Base-by-base conservation (phyloP, 2,329 filamentous ascomycete species). In the Pezizomycotina sp. region DNA sequence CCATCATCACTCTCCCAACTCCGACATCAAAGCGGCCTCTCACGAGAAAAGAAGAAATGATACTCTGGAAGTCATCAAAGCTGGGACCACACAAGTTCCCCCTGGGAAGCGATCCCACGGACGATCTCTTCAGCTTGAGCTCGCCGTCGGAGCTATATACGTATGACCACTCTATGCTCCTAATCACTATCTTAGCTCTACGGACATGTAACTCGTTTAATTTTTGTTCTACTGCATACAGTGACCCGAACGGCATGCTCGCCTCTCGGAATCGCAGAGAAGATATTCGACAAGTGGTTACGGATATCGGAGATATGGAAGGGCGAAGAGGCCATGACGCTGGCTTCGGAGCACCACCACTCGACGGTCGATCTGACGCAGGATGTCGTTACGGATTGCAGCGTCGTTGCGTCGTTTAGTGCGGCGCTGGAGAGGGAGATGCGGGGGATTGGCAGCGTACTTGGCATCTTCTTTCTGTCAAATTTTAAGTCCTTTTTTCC, bases 311-410 rank as follows among this genome's bases (percentile, higher is more conserved):
- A 92, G 38, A 64, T 83, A 14, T 60, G 53, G 50, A 46, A 58
- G 53, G 56, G 46, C 46, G 34, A 32, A 14, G 53, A 53, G 3
- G 65, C 52, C 14, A 50, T 55, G 9, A 38, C 63, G 9, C 59
- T 68, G 7, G 79, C 80, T 71, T 57, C 60, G 29, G 62, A 66
- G 10, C 58, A 59, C 5, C 59, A 64, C 6, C 65, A 68, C 9
- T 72, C 79, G 15, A 36, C 36, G 5, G 41, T 36, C 43, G 86
- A 98, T 56, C 67, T 98, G 5, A 83, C 93, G 2, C 89, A 98
- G 57, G 89, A 98, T 57, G 74, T 92, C 41, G 84, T 86, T 4
- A 91, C 86, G 1, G 89, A 98, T 56, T 98, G 89, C 54, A 95
- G 89, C 1, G 86, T 98, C 3, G 86, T 98, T 18, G 89, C 89